A percentile compares a stretch with the other conserved stretches of the same genome.
Evolutionary conservation across 768 basidiomycete genomes (phyloP).

Genomic region (Thelephora ganbajun): DNA sequence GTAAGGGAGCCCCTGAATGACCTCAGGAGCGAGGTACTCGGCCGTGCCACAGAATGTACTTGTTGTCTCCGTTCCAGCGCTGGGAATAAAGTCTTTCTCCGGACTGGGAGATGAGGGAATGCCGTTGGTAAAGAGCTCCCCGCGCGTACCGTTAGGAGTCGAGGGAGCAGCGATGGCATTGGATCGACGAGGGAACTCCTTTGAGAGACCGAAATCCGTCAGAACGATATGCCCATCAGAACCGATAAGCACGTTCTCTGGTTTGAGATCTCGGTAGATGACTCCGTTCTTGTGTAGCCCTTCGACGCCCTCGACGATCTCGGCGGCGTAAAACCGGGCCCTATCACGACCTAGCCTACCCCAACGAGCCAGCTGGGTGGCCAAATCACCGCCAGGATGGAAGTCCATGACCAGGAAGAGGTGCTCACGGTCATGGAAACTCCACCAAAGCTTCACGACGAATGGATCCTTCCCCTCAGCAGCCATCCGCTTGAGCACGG

Average conservation of each 20-base stretch:
- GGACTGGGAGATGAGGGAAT: constrained; percentile 34
- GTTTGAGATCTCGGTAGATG: constrained; percentile 95
- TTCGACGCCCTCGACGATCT: constrained; percentile 94
- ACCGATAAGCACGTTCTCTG: constrained; percentile 92
- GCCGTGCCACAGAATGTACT: constrained; percentile 93
- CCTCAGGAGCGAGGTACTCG: constrained; percentile 93
- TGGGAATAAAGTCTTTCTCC: constrained; percentile 40
- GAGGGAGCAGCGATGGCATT: constrained; percentile 35
- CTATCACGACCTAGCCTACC: constrained; percentile 87
- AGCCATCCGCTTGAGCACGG: constrained; percentile 88
- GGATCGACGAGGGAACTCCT: constrained; percentile 63
- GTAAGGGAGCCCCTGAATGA: constrained; percentile 82
- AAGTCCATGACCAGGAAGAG: constrained; percentile 97
- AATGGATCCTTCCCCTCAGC: constrained; percentile 83
- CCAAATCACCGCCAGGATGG: constrained; percentile 92
- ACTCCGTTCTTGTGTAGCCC: constrained; percentile 89
- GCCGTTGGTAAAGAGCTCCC: constrained; percentile 39
- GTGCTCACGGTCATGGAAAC: constrained; percentile 96
- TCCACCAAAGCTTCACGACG: constrained; percentile 92
- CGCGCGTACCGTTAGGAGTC: constrained; percentile 36
- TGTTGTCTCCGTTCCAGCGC: constrained; percentile 47
- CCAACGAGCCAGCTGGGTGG: constrained; percentile 94
- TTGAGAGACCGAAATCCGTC: constrained; percentile 92
- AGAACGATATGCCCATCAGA: constrained; percentile 91
- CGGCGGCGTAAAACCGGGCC: constrained; percentile 92